Conservation (phyloP, 2,329 filamentous ascomycete genomes). For the Phyllachora maydis region DNA sequence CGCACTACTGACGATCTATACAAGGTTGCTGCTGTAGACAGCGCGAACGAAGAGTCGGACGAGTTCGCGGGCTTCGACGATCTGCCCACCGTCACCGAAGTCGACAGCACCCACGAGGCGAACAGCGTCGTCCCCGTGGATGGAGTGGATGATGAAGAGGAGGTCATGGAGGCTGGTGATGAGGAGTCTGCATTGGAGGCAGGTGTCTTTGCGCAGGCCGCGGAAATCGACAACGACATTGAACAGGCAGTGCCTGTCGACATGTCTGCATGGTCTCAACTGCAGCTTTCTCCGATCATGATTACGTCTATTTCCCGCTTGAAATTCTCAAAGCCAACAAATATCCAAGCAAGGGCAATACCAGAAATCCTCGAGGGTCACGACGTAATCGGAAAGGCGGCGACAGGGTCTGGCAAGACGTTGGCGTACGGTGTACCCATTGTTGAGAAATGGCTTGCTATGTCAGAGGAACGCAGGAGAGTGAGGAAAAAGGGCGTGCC, state of each 20-base stretch:
- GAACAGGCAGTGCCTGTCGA: slow-evolving; percentile 46
- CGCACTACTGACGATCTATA: slow-evolving; percentile 3
- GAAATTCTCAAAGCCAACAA: slow-evolving; percentile 61
- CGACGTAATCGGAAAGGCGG: slow-evolving; percentile 88
- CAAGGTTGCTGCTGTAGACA: slow-evolving; percentile 8
- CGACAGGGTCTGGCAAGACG: slow-evolving; percentile 93
- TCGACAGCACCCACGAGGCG: slow-evolving; percentile 3
- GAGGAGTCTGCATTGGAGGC: slow-evolving; percentile 19
- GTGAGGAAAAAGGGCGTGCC: slow-evolving; percentile 24
- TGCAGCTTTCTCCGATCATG: slow-evolving; percentile 53
- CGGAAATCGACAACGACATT: slow-evolving; percentile 28
- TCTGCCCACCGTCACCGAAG: slow-evolving; percentile 1
- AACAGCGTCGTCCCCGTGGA: too few species aligned
- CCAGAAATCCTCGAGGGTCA: slow-evolving; percentile 65
- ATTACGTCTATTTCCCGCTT: slow-evolving; percentile 59
- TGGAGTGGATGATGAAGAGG: too few species aligned
- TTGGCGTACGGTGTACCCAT: slow-evolving; percentile 89
- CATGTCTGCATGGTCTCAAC: slow-evolving; percentile 56
- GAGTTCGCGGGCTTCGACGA: slow-evolving; percentile 14
- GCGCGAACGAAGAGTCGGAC: slow-evolving; percentile 9
- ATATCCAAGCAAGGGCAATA: slow-evolving; percentile 63
- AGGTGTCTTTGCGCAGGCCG: slow-evolving; percentile 34
- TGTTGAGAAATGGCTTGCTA: slow-evolving; percentile 54
- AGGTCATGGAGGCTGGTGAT: slow-evolving; percentile 10
- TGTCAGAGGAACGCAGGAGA: too few species aligned